phyloP scores from a whole-genome alignment of 805 yeast species.

The Suhomyces prunicola region DNA sequence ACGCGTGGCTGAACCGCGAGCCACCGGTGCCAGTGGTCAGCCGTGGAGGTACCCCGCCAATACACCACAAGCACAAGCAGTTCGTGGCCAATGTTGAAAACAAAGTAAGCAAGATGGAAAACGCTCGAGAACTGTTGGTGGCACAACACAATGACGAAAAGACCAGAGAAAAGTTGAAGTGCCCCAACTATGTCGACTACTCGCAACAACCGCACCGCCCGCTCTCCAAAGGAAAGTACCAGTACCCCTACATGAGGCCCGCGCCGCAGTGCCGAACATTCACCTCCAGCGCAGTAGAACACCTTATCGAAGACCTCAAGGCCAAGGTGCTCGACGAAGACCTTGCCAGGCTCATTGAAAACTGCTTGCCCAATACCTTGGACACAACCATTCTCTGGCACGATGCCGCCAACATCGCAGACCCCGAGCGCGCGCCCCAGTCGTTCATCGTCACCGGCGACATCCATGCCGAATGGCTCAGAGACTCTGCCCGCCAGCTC shows the following conservation, averaged over 20 bases:
- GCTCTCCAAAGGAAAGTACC: constrained; percentile 50
- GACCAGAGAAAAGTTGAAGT: constrained; percentile 17
- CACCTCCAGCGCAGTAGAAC: constrained; percentile 58
- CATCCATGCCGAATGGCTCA: constrained; percentile 88
- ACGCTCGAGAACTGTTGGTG: neutral
- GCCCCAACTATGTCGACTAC: constrained; percentile 65
- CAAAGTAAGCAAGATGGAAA: neutral
- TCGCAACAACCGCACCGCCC: constrained; percentile 57
- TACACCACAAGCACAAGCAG: neutral
- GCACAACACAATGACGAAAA: neutral
- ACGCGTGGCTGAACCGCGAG: neutral
- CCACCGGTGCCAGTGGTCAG: neutral
- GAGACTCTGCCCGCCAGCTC: constrained; percentile 83
- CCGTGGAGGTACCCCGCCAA: neutral
- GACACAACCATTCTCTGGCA: constrained; percentile 87
- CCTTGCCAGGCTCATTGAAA: constrained; percentile 71
- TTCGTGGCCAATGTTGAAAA: neutral
- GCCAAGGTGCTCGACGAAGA: constrained; percentile 55
- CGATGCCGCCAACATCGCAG: constrained; percentile 13
- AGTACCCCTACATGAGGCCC: constrained; percentile 77
- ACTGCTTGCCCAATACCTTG: constrained; percentile 80
- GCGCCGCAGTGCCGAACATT: constrained; percentile 70
- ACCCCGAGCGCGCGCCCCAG: constrained; percentile 36
- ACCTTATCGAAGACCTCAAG: constrained; percentile 51
- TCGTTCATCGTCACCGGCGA: constrained; percentile 89